These are phyloP conservation scores for Trichothecium roseum DNA, from an alignment of 2,329 filamentous ascomycete genomes.

Conservation along the genomic window DNA sequence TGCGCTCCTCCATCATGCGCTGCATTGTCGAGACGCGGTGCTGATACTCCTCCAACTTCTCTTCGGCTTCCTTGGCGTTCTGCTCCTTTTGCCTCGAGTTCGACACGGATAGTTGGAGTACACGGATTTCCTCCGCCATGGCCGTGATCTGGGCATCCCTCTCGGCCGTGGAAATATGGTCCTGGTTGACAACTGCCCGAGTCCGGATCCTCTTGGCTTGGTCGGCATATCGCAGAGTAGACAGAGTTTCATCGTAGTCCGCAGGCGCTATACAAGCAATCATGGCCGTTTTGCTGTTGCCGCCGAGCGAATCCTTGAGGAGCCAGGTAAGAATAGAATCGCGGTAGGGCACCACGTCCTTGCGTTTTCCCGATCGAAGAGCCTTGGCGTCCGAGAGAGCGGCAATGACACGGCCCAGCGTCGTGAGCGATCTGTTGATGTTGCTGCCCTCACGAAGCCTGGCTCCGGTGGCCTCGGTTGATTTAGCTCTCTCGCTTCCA, in stretches of 20 bases:
- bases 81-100: conserved; percentile 60
- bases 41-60: conserved; percentile 90
- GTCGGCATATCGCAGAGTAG: conserved; percentile 91
- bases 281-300: conserved; percentile 98
- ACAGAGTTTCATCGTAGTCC: conserved; percentile 95
- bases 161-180: conserved; percentile 83
- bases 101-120: conserved; percentile 65
- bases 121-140: conserved; percentile 91
- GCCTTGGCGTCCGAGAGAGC: conserved; percentile 67
- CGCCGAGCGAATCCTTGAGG: conserved; percentile 88
- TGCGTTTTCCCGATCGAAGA: conserved; percentile 42
- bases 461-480: conserved; percentile 87
- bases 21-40: conserved; percentile 83
- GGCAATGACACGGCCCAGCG: conserved; percentile 88
- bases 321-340: conserved; percentile 81
- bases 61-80: conserved; percentile 67
- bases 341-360: conserved; percentile 74
- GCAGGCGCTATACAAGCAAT: conserved; percentile 93
- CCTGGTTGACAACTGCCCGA: conserved; percentile 88
- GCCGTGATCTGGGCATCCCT: conserved; percentile 87
- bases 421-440: conserved; percentile 98
- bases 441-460: conserved; percentile 90
- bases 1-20: conserved; percentile 88
- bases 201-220: conserved; percentile 97
- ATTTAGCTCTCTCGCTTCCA: conserved; percentile 87